Evolutionary conservation across 805 yeast species (phyloP).

Genomic region (Dipodascus albidus): DNA sequence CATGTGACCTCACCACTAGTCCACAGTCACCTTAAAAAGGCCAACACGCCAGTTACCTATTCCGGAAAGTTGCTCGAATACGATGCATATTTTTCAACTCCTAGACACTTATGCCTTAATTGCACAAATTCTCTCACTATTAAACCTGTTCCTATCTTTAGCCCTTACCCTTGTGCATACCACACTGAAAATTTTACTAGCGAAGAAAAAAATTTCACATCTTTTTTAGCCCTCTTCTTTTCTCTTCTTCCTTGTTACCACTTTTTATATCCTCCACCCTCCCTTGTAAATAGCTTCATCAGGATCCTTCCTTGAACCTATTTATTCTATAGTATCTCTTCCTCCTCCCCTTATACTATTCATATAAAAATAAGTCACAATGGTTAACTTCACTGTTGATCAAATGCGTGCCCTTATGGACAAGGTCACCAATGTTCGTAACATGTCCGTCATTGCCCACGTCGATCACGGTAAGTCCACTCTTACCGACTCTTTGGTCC

Average conservation of each 20-base stretch:
- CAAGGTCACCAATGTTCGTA: constrained; percentile 99
- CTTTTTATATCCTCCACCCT: constrained; percentile 2
- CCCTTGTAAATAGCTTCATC: neutral
- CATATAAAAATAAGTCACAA: constrained; percentile 9
- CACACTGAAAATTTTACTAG: neutral
- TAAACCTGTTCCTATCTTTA: neutral
- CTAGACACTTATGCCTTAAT: neutral
- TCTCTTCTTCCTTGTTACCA: constrained; percentile 1
- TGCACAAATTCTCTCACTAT: neutral
- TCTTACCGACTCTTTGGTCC: constrained; percentile 97
- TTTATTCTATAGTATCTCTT: neutral
- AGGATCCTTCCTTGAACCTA: constrained; percentile 2
- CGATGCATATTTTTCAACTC: neutral
- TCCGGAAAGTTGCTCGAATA: neutral
- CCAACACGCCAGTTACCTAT: neutral
- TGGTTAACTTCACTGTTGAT: constrained; percentile 29
- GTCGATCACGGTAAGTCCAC: constrained; percentile 99
- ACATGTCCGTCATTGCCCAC: constrained; percentile 99
- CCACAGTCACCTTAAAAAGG: neutral
- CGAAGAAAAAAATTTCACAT: constrained; percentile 1
- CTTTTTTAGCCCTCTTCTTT: neutral
- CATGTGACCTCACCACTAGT: too few species aligned
- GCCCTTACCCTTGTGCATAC: neutral
- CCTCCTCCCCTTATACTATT: neutral
- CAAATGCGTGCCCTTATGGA: constrained; percentile 99